Base-by-base conservation (phyloP, 139 green algal species). In the Yamagishiella unicocca region DNA sequence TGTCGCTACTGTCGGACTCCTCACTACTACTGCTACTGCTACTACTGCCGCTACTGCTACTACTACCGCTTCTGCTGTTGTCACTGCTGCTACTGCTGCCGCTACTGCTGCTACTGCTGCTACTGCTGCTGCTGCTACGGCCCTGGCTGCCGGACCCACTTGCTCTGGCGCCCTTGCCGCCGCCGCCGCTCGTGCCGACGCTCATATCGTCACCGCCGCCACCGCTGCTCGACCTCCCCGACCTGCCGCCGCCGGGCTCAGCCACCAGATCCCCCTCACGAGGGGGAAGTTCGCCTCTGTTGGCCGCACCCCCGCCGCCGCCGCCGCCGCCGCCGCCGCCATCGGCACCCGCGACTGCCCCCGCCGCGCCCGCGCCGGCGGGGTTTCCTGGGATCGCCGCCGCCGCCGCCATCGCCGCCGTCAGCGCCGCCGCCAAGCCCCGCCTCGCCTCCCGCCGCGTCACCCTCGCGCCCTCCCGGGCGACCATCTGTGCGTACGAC, bases 111-210 rank as follows among this genome's bases (percentile, higher is more conserved):
- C 68, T 76, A 35, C 33, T 50, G 35, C 33, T 50, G 38, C 22
- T 78, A 40, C 70, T 78, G 42, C 70, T 78, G 70, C 70, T 78
- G 6, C 70, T 78, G 40, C 42, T 54, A 33, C 22, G 31, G 40
- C 70, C 17, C 17, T 58, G 14, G 50, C 50, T 25, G 12, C 17
- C 50, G 50, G 14, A 58, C 17, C 50, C 50, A 17, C 50, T 25
- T 58, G 14, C 50, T 12, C 50, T n/a, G 17, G 50, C 50, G 17
- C 50, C 58, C 19, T n/a, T n/a, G 58, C 58, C 22, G 22, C 22
- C 58, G 19, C 58, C 58, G 22, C 58, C n/a, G 58, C 58, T n/a
- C 22, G 19, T 67, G 58, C 22, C 58, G 22, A 6, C 22, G n/a
- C 58, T n/a, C 14, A 9, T 67, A n/a, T 33, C 58, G 22, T 17